phyloP scores from a whole-genome alignment of 805 yeast genomes.

The Candida railenensis region DNA sequence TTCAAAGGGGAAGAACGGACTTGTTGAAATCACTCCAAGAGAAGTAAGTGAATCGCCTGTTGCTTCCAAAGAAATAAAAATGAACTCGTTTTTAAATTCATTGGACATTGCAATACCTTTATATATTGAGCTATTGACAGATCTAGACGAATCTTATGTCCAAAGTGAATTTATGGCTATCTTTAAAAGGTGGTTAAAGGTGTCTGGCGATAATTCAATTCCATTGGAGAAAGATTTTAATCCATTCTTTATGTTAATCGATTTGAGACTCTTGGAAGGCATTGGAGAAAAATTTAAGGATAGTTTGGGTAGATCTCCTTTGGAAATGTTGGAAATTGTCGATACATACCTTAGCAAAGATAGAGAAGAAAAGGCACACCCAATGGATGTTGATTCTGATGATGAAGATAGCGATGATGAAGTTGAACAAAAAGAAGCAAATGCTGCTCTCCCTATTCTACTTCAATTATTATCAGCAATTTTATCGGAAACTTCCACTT shows the following conservation, averaged over 20 bases:
- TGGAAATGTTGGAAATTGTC: constrained; percentile 49
- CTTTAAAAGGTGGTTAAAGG: constrained; percentile 60
- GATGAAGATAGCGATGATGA: constrained; percentile 28
- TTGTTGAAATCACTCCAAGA: constrained; percentile 26
- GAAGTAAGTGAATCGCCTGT: neutral
- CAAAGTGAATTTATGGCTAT: constrained; percentile 48
- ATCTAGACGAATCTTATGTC: constrained; percentile 47
- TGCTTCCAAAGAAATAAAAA: constrained; percentile 19
- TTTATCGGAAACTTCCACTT: constrained; percentile 26
- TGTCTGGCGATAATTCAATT: constrained; percentile 5
- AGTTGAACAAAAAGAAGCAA: constrained; percentile 11
- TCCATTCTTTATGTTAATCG: constrained; percentile 56
- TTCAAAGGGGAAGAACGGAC: constrained; percentile 39
- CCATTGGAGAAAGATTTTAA: constrained; percentile 28
- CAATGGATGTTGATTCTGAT: constrained; percentile 22
- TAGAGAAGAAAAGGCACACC: constrained; percentile 12
- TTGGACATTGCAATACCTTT: constrained; percentile 25
- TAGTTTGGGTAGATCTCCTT: constrained; percentile 52
- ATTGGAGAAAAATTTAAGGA: constrained; percentile 59
- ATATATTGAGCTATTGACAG: constrained; percentile 44
- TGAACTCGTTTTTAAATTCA: constrained; percentile 23
- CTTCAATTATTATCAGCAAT: constrained; percentile 38
- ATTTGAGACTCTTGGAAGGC: constrained; percentile 63
- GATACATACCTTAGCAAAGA: constrained; percentile 13
- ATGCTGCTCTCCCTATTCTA: constrained; percentile 23